Base-by-base conservation (phyloP, 108 stramenopile species). In the Cyclotella cryptica region DNA sequence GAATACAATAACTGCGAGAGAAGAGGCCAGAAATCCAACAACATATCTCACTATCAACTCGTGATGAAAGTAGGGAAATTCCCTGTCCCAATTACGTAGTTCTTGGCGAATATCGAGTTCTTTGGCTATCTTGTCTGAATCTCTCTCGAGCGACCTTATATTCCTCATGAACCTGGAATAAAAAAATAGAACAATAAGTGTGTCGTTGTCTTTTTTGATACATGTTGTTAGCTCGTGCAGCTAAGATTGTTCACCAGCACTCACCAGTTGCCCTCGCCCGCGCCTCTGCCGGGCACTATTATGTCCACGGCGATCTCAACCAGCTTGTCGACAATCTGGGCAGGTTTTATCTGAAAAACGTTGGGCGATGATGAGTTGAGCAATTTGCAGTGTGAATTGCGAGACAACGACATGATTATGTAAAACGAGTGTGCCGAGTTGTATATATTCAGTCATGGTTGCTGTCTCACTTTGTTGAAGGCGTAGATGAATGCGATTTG, bases 1-100 rank as follows among this genome's bases (percentile, higher is more conserved):
- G 47, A 64, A 80, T 22, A 71, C 72, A 19, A 83, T 52, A 22
- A 87, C 87, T 28, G 88, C 88, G 6, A 79, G 52, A 12, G 86
- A 67, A n/a, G 90, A 92, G 14, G 88, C 92, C 43, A 93, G 30
- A 26, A 87, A 81, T 12, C 92, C 92, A 53, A 68, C 72, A 12
- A 82, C 40, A 73, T 89, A 93, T 55, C 94, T 83, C 0, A 95
- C 89, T 47, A 95, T 78, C 53, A 95, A 58, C 74, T 95, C 94
- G 63, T 95, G 94, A 78, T 93, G 92, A 49, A 95, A 81, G 63
- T 87, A 89, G 14, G 93, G 93, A 75, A 87, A 89, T 41, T 88
- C 81, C 42, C 78, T 61, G 41, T 95, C 94, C 94, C 94, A 95
- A 18, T 83, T 44, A 18, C 92, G 78, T 41, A 95, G 75, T 30